A percentile compares a stretch with the other conserved stretches of the same genome.
These are phyloP conservation scores for Symbiodinium pilosum DNA, from an alignment of 73 alveolate species.

Conservation along the genomic window DNA sequence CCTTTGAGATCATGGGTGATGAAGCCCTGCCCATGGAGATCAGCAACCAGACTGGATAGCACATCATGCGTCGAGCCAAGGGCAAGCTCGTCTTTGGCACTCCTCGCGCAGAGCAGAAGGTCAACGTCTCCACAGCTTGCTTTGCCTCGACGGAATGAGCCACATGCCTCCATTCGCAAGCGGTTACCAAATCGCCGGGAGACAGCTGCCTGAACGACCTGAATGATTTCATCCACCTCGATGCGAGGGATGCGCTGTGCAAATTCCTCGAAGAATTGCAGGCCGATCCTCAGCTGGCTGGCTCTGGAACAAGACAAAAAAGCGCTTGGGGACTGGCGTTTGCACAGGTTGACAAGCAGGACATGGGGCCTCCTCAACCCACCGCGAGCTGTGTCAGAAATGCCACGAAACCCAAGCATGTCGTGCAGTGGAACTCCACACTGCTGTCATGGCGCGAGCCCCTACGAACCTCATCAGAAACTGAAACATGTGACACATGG, in stretches of 20 bases:
- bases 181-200: conserved; percentile 20
- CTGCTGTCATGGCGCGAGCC: too few species aligned
- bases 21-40: conserved; percentile 4
- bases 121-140: conserved; percentile 35
- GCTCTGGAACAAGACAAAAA: too few species aligned
- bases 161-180: conserved; percentile 78
- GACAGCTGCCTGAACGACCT: background rate
- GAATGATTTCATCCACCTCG: conserved; percentile 34
- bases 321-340: too few species aligned
- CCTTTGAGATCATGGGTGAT: conserved; percentile 83
- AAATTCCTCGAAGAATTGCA: conserved; percentile 43
- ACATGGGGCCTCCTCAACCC: too few species aligned
- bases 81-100: conserved; percentile 7
- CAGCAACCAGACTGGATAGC: conserved; percentile 14
- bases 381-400: too few species aligned
- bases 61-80: conserved; percentile 12
- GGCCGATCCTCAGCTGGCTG: conserved; percentile 16
- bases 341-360: too few species aligned
- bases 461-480: too few species aligned
- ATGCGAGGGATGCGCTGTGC: conserved; percentile 79
- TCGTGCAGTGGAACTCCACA: too few species aligned
- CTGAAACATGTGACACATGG: too few species aligned
- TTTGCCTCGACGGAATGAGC: conserved; percentile 71
- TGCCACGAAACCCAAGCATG: too few species aligned
- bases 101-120: conserved; percentile 28